Base-by-base conservation (phyloP, 2,329 filamentous ascomycete species). In the Hortaea sp. region DNA sequence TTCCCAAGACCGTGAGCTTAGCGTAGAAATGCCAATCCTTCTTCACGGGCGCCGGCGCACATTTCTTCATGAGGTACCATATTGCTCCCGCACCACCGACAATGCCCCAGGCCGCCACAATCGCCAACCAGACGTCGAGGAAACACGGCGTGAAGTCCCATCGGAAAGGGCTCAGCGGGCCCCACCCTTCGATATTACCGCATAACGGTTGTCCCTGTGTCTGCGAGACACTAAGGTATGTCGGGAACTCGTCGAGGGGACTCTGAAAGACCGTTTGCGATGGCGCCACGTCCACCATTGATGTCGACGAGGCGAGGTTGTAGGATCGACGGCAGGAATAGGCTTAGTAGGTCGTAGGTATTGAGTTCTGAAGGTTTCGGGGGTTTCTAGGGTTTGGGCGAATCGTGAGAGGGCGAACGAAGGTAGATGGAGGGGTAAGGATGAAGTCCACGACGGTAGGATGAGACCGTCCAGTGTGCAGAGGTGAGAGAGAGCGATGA, bases 141-240 rank as follows among this genome's bases (percentile, higher is more conserved):
- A 98, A 98, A 72, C 92, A 98, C 37, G 92, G 90, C 11, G 92
- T 97, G 60, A 98, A 88, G 69, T 98, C 92, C 67, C 88, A 95
- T 65, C 90, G 78, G 55, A 81, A 75, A 32, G 82, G 81, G 67
- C 88, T 95, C 63, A 98, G 64, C 20, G 92, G 92, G 1, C 94
- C 94, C 92, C 92, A 98, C 60, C 92, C 94, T 68, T 97, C 90
- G 45, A 75, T 73, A 68, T 95, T 92, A 65, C 84, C 80, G 69
- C 90, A 97, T 66, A 95, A 73, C 48, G 86, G 81, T 64, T 94
- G 85, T 31, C 45, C 44, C 29, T 45, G 45, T 12, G 52, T 41
- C 34, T 41, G 43, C 38, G 53, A 50, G 28, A 54, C 55, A 42
- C 53, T 51, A 44, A 63, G 59, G 45, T 63, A 63, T 45, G 54